These are phyloP conservation scores for Clitoria ternatea DNA, from an alignment of 306 rosid species.

Conservation along the genomic window DNA sequence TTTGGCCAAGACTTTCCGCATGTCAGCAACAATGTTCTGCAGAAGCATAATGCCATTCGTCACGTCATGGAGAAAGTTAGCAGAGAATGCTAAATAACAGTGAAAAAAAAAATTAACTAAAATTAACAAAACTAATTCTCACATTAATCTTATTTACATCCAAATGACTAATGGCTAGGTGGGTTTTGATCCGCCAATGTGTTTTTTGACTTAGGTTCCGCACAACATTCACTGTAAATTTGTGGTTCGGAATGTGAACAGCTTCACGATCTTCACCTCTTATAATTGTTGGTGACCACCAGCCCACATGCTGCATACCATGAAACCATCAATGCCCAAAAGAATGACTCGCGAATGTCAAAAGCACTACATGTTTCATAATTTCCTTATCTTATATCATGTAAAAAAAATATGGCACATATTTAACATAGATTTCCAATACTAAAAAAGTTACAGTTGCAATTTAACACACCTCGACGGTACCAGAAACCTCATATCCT, in stretches of 20 bases:
- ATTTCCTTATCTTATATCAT: neutral
- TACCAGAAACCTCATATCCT: constrained; percentile 97
- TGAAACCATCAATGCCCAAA: constrained; percentile 26
- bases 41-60: constrained; percentile 28
- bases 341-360: neutral
- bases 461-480: constrained; percentile 73
- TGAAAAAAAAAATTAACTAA: constrained; percentile 7
- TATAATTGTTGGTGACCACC: constrained; percentile 98
- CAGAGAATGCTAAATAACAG: constrained; percentile 6
- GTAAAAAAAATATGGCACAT: neutral
- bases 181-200: constrained; percentile 97
- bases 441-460: constrained; percentile 9
- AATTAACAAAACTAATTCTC: constrained; percentile 31
- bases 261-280: constrained; percentile 99
- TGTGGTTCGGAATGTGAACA: constrained; percentile 94
- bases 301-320: constrained; percentile 84
- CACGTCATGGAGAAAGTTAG: neutral
- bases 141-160: constrained; percentile 87
- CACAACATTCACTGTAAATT: constrained; percentile 86
- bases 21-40: constrained; percentile 93
- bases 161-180: constrained; percentile 88
- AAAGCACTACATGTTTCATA: constrained; percentile 16
- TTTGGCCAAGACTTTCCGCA: constrained; percentile 95
- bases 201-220: constrained; percentile 89
- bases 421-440: neutral